Evolutionary conservation across 176 grass and related monocot genomes (phyloP).

Genomic region (Dactylis glomerata): DNA sequence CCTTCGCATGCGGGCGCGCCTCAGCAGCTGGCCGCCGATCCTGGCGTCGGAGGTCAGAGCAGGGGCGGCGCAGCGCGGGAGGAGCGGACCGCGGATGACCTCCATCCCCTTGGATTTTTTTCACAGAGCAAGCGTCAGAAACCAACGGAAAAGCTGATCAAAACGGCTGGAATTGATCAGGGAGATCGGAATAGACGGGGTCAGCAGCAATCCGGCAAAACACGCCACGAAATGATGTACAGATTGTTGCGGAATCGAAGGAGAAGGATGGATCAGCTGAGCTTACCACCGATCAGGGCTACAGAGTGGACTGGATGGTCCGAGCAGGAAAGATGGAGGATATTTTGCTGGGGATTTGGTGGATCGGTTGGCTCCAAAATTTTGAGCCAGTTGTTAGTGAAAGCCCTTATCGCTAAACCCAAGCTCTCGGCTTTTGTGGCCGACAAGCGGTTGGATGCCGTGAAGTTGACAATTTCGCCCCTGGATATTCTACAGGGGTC

Average conservation of each 20-base stretch:
- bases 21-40: constrained; percentile 36
- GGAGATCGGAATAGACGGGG: neutral
- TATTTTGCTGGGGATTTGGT: neutral
- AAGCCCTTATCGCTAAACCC: constrained; percentile 44
- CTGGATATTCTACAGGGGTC: neutral
- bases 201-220: neutral
- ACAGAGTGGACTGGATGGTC: neutral
- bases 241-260: neutral
- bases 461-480: neutral
- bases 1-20: constrained; percentile 30
- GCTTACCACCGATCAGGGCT: constrained; percentile 26
- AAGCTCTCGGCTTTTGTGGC: constrained; percentile 20
- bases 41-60: constrained; percentile 28
- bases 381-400: constrained; percentile 33
- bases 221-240: neutral
- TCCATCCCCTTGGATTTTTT: constrained; percentile 36
- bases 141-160: neutral
- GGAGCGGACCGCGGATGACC: constrained; percentile 51
- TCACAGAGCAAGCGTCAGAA: neutral
- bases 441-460: neutral
- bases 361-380: neutral
- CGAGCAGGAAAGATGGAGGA: neutral
- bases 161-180: neutral
- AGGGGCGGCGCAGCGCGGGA: constrained; percentile 32
- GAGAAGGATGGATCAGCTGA: neutral